Conservation (phyloP, 148 eudicot genomes). For the Nepenthes mirabilis region DNA sequence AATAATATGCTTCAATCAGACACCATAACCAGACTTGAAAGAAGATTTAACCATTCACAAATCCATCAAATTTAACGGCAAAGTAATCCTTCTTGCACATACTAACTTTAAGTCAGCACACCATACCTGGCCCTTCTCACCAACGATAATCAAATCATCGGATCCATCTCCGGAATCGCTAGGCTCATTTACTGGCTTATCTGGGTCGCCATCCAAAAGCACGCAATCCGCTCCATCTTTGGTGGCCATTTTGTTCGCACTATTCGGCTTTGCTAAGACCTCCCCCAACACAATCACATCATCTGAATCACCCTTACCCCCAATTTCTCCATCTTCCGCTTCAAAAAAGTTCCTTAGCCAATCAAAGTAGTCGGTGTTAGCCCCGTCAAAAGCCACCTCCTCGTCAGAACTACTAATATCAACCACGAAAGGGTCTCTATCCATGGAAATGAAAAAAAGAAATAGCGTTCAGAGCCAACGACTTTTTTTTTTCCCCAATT, state of each 20-base stretch:
- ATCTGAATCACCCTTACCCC: conserved; percentile 21
- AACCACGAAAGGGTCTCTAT: conserved; percentile 8
- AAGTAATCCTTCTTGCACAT: neutral
- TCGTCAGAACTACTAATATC: conserved; percentile 65
- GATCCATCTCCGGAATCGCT: conserved; percentile 20
- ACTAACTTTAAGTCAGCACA: neutral
- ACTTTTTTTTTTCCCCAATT: neutral
- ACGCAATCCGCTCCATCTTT: conserved; percentile 59
- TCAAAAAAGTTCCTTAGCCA: conserved; percentile 38
- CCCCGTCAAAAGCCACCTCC: conserved; percentile 30
- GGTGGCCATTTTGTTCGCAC: conserved; percentile 1
- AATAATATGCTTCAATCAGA: too few species aligned
- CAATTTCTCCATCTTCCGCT: neutral
- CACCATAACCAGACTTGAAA: too few species aligned
- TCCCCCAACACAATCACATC: conserved; percentile 51
- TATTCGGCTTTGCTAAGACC: conserved; percentile 25
- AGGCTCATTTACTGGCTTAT: conserved; percentile 20
- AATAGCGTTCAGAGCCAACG: neutral
- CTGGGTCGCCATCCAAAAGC: conserved; percentile 54
- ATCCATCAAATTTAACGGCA: too few species aligned
- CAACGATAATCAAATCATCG: conserved; percentile 50
- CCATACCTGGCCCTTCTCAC: conserved; percentile 68
- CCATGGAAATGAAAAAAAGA: conserved; percentile 4
- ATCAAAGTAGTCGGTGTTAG: conserved; percentile 8
- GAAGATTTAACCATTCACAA: too few species aligned